Evolutionary conservation across 345 rosid genomes (phyloP), one percentile per base, ranked within the genome.

Genomic region (Anastatica hierochuntica): DNA sequence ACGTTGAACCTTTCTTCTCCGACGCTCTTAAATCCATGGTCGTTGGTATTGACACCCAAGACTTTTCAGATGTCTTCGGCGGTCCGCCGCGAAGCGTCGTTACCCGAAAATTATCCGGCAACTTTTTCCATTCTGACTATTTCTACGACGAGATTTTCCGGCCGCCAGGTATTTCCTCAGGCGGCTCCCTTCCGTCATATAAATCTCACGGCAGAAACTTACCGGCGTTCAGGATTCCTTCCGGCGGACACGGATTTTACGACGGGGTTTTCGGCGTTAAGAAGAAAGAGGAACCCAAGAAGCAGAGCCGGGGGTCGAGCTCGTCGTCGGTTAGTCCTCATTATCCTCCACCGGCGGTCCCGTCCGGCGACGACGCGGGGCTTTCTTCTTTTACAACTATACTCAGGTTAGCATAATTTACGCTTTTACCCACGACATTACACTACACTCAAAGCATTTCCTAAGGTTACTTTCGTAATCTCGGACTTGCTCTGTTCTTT

Each of bases 31-130:
- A 60, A 53, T 73, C 85, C 26, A 56, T 66, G 66, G 81, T 73
- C 15, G 64, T 60, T 58, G 37, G 68, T 51, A 34, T 71, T 56
- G 63, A 74, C 37, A 64, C 83, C 2, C 76, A 79, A 6, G 95
- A 90, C 35, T 90, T 90, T 73, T 42, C 86, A 23, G 97, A 90
- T 63, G 97, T 86, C 1, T 86, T 80, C 51, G 98, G 98, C 0
- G 98, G 98, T 4, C 96, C 98, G 0, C 98, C 98, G 0, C 63
- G 83, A 63, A 79, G 75, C 34, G 62, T 83, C 37, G 79, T 82
- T 18, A 68, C 75, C 10, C 64, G 94, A 10, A 80, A 76, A 69
- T 74, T 76, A 57, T 77, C 89, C 18, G 82, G 76, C 34, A 87
- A 87, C 37, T 79, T 76, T 45, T 47, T 66, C 8, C 59, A 73